Conservation (phyloP, 352 stramenopile genomes). For the Pythium pyrilobum region DNA sequence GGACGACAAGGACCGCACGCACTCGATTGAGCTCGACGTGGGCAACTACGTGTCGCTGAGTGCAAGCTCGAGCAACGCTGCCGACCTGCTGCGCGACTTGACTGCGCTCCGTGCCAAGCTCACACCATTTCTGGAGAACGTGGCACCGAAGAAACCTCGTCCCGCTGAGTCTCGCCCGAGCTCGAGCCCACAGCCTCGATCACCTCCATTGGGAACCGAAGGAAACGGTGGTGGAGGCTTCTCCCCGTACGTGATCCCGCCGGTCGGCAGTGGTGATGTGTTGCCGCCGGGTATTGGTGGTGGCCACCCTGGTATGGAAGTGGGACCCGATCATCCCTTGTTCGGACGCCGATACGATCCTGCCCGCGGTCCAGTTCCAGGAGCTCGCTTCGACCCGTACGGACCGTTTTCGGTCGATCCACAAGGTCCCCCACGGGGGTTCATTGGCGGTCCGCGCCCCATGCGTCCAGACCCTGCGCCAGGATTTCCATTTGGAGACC, state of each 20-base stretch:
- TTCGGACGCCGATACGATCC: conserved; percentile 62
- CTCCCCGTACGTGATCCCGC: conserved; percentile 32
- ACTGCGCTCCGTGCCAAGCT: conserved; percentile 40
- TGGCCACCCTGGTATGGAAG: conserved; percentile 61
- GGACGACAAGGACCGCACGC: conserved; percentile 51
- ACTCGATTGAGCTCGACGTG: conserved; percentile 67
- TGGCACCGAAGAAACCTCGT: conserved; percentile 32
- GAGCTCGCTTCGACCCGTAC: conserved; percentile 80
- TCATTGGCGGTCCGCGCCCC: conserved; percentile 26
- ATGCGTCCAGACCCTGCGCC: conserved; percentile 37
- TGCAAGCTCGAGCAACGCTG: conserved; percentile 25
- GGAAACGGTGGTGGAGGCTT: background rate
- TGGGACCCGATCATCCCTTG: conserved; percentile 68
- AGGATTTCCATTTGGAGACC: conserved; percentile 63
- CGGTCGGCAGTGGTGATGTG: conserved; percentile 58
- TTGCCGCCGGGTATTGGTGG: conserved; percentile 56
- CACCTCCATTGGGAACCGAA: background rate
- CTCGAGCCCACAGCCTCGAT: background rate
- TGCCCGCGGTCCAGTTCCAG: conserved; percentile 52
- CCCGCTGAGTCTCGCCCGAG: conserved; percentile 6
- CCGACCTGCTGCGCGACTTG: conserved; percentile 47
- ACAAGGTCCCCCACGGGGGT: conserved; percentile 34
- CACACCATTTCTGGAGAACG: conserved; percentile 47
- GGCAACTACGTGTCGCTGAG: conserved; percentile 31
- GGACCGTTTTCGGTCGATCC: conserved; percentile 52